Conservation (phyloP, 2,329 filamentous ascomycete species). For the Diaporthe helianthi region DNA sequence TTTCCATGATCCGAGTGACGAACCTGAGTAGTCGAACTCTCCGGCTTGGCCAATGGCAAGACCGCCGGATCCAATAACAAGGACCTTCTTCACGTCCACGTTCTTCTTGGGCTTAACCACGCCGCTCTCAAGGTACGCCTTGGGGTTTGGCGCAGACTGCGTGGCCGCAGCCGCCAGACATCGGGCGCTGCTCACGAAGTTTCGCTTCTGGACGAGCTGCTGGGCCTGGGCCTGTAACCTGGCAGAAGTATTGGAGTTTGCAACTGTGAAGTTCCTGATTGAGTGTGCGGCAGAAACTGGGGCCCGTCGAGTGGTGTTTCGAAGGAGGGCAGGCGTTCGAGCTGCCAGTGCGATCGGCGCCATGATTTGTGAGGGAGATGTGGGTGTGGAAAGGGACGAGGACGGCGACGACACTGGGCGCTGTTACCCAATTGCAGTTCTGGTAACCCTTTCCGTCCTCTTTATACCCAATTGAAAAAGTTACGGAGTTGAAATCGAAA, state of each 20-base stretch:
- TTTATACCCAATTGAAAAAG: slow-evolving; percentile 33
- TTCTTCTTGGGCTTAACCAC: slow-evolving; percentile 80
- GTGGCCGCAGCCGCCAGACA: slow-evolving; percentile 53
- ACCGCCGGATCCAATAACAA: slow-evolving; percentile 95
- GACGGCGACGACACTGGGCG: slow-evolving; percentile 30
- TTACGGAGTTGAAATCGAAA: slow-evolving; percentile 18
- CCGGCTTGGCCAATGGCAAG: slow-evolving; percentile 96
- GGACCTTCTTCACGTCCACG: slow-evolving; percentile 93
- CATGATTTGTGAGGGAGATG: slow-evolving; percentile 47
- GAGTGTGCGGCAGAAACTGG: slow-evolving; percentile 54
- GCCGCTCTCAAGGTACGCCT: slow-evolving; percentile 89
- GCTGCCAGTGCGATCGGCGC: slow-evolving; percentile 57
- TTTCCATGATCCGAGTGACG: slow-evolving; percentile 44
- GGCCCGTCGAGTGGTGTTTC: slow-evolving; percentile 57
- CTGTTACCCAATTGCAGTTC: slow-evolving; percentile 31
- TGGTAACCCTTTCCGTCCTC: slow-evolving; percentile 31
- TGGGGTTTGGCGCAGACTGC: slow-evolving; percentile 78
- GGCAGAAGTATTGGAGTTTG: slow-evolving; percentile 43
- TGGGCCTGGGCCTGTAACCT: slow-evolving; percentile 45
- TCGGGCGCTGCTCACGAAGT: slow-evolving; percentile 55
- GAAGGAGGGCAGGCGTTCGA: slow-evolving; percentile 64
- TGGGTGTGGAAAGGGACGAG: slow-evolving; percentile 36
- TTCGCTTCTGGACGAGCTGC: slow-evolving; percentile 52
- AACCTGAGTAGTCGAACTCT: slow-evolving; percentile 99
- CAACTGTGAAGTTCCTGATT: slow-evolving; percentile 51